Evolutionary conservation across 1,139 yeast species (phyloP).

Genomic region (Scheffersomyces insectosa): DNA sequence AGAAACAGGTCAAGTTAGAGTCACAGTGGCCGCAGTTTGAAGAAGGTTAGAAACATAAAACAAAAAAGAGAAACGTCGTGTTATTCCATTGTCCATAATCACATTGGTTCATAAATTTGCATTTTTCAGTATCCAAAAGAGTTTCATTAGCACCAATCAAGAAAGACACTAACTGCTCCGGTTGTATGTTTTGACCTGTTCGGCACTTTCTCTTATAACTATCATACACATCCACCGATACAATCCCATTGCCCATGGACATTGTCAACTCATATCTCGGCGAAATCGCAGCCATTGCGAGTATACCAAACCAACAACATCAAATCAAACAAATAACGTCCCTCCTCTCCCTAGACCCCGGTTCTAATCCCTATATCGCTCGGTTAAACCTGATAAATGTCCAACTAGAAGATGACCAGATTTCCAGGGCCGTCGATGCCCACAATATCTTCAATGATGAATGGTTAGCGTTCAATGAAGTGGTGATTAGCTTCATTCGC

Average conservation of each 20-base stretch:
- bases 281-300: slow-evolving; percentile 8
- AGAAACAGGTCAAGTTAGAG: too few species aligned
- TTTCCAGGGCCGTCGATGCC: slow-evolving; percentile 6
- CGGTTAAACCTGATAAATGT: slow-evolving; percentile 7
- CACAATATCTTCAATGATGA: slow-evolving; percentile 36
- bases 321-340: slow-evolving; percentile 8
- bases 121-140: too few species aligned
- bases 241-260: slow-evolving; percentile 8
- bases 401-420: slow-evolving; percentile 28
- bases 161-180: too few species aligned
- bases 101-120: too few species aligned
- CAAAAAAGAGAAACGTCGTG: too few species aligned
- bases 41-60: too few species aligned
- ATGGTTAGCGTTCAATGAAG: slow-evolving; percentile 53
- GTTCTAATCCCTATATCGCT: slow-evolving; percentile 10
- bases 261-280: slow-evolving; percentile 7
- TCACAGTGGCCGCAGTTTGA: too few species aligned
- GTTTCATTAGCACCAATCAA: too few species aligned
- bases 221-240: too few species aligned
- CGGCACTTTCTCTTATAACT: too few species aligned
- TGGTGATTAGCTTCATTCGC: slow-evolving; percentile 51
- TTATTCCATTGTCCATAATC: too few species aligned
- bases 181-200: too few species aligned
- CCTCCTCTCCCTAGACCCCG: slow-evolving; percentile 11
- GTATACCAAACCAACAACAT: slow-evolving; percentile 8